Conservation (phyloP, 2,329 filamentous ascomycete genomes). For the Neofusicoccum laricinum region DNA sequence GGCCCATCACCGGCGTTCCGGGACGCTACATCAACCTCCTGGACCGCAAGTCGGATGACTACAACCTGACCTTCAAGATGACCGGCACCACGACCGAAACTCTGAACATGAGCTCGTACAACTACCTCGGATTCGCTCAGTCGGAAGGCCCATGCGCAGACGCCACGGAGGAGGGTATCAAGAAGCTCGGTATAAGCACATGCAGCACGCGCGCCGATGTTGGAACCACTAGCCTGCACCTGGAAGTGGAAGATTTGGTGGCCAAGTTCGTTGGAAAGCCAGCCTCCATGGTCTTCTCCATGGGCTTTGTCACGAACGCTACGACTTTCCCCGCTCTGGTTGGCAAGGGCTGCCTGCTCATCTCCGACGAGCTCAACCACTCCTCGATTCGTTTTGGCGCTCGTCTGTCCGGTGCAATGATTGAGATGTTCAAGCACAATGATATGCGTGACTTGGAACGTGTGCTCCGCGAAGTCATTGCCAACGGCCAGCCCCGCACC, state of each 20-base stretch:
- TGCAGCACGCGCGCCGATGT: conserved; percentile 79
- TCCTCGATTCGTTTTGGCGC: conserved; percentile 95
- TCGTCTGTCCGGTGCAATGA: conserved; percentile 89
- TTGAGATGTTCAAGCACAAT: conserved; percentile 97
- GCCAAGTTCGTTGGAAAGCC: conserved; percentile 93
- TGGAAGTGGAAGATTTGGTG: conserved; percentile 86
- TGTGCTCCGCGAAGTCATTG: conserved; percentile 85
- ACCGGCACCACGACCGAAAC: conserved; percentile 92
- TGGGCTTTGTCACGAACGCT: conserved; percentile 97
- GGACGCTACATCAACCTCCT: conserved; percentile 91
- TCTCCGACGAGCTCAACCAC: conserved; percentile 97
- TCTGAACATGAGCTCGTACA: conserved; percentile 98
- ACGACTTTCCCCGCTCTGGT: conserved; percentile 89
- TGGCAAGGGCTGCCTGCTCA: conserved; percentile 87
- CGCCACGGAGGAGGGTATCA: conserved; percentile 79
- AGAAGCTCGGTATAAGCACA: conserved; percentile 79
- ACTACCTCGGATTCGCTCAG: conserved; percentile 97
- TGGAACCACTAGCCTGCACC: conserved; percentile 81
- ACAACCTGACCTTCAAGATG: conserved; percentile 85
- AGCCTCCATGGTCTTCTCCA: conserved; percentile 93
- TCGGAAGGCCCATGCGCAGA: conserved; percentile 96
- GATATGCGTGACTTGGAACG: conserved; percentile 86
- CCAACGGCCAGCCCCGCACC: conserved; percentile 95
- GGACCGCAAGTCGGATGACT: conserved; percentile 86
- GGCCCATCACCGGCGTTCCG: conserved; percentile 88